Evolutionary conservation across 208 protist genomes (phyloP), one percentile per base, ranked within the genome.

Genomic region (Balamuthia mandrillaris): DNA sequence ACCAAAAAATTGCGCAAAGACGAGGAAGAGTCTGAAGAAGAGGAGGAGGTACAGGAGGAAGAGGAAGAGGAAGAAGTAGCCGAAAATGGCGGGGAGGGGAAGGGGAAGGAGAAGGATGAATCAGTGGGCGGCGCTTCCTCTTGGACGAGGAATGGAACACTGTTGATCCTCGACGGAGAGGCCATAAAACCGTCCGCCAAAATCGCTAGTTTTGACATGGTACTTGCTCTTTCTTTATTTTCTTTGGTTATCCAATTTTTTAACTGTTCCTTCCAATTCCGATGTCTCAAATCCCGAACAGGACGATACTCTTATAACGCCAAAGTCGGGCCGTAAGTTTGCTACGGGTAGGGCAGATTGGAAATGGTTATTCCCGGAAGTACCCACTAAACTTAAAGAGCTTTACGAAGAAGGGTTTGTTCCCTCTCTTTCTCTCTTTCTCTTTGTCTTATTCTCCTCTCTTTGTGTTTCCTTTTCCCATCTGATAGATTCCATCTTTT

Each of bases 171-270:
- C 4, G 70, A 78, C 21, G 70, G 70, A 2, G 10, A 42, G 18
- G 70, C 52, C 45, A 58, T 41, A 12, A 35, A 60, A 37, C 70
- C 70, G 7, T 78, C 70, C 7, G 45, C 70, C n/a, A 78, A 78
- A 31, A 78, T 78, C 31, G 70, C 70, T 6, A 39, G 47, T 18
- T 78, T 78, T 42, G 70, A 78, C 45, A 56, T 78, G 70, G 70
- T 78, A 74, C 65, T 12, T 12, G 16, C 10, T 9, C 10, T 74
- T 42, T 21, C 65, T 21, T 27, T 16, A 16, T 3, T 27, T 60
- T 24, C 52, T 60, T 24, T 18, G 24, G 31, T 60, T 60, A 27
- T 24, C 6, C 31, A 21, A n/a, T 60, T 27, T 60, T 18, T 60
- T 18, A n/a, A 5, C 52, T 60, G 24, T 60, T 27, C 52, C 52